Evolutionary conservation across 169 alveolate species (phyloP), one percentile per base, ranked within the genome.

Genomic region (Ichthyophthirius multifiliis): DNA sequence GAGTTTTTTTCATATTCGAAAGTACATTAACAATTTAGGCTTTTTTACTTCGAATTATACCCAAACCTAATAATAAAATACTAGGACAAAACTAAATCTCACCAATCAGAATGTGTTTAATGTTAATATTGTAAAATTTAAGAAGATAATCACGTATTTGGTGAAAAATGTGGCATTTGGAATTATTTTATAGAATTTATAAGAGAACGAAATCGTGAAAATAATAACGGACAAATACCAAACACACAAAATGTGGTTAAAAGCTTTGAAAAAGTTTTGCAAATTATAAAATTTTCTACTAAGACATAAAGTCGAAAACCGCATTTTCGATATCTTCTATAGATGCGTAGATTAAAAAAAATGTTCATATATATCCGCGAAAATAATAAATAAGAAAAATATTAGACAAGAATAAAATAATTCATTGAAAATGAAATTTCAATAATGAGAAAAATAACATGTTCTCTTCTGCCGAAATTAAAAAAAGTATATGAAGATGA

Each of bases 401-500:
- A 18, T 67, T 0, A 39, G 18, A 9, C 46, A 41, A 34, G 75
- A 39, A 67, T 41, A 37, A 39, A 67, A 39, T 5, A 67, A 67
- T 67, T 67, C 41, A 37, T 67, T 2, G 45, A 67, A n/a, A 9
- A 35, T 37, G 77, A 67, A 67, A 67, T 67, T n/a, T 16, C 20
- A 35, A 67, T 67, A 7, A 37, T 67, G 13, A 67, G 77, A 20
- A 67, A 62, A 20, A 20, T 67, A 12, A 5, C n/a, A 4, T 35
- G 77, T 18, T 30, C 39, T 12, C 77, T 67, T 3, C 46, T 67
- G 5, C 77, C 77, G 20, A 41, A 23, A 13, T 41, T 67, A 20
- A 67, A 67, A 39, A 67, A 67, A 39, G 30, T 67, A 34, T 67
- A 67, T 9, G 77, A 67, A 67, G 77, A 67, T 18, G 77, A 67